A percentile compares a stretch with the other conserved stretches of the same genome.
Evolutionary conservation across 1,139 yeast species (phyloP).

Genomic region (Candida smagusa): DNA sequence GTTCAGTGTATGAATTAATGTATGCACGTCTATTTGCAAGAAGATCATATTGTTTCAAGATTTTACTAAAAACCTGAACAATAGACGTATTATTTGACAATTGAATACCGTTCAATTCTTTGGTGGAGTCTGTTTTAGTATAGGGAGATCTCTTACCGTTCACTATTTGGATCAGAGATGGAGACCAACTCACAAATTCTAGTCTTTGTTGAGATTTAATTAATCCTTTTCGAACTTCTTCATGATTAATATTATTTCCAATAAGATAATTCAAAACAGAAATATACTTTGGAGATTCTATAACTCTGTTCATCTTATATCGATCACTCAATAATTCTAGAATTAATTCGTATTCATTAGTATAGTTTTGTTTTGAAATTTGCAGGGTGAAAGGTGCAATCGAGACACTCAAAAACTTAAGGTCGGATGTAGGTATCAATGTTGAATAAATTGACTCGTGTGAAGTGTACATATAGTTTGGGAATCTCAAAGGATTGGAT

Average conservation of each 20-base stretch:
- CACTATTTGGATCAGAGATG: constrained; percentile 77
- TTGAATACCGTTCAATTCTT: constrained; percentile 55
- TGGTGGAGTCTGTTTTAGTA: constrained; percentile 16
- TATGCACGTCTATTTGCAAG: constrained; percentile 82
- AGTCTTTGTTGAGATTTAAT: constrained; percentile 75
- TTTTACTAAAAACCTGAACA: constrained; percentile 59
- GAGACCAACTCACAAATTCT: constrained; percentile 83
- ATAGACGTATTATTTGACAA: constrained; percentile 77
- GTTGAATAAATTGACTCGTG: constrained; percentile 80
- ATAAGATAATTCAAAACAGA: constrained; percentile 74
- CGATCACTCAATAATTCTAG: constrained; percentile 79
- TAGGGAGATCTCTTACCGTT: constrained; percentile 71
- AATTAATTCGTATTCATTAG: constrained; percentile 82
- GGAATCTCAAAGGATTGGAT: constrained; percentile 86
- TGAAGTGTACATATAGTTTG: constrained; percentile 88
- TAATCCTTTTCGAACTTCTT: constrained; percentile 77
- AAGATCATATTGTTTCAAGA: constrained; percentile 74
- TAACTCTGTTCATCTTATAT: constrained; percentile 66
- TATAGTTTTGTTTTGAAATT: constrained; percentile 46
- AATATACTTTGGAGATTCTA: constrained; percentile 49
- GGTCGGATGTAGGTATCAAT: constrained; percentile 82
- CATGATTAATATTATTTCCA: constrained; percentile 62
- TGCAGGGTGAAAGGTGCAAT: constrained; percentile 78
- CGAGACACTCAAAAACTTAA: constrained; percentile 83
- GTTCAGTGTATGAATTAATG: constrained; percentile 67